phyloP scores from a whole-genome alignment of 257 asterid genomes.

The Gardenia jasminoides region DNA sequence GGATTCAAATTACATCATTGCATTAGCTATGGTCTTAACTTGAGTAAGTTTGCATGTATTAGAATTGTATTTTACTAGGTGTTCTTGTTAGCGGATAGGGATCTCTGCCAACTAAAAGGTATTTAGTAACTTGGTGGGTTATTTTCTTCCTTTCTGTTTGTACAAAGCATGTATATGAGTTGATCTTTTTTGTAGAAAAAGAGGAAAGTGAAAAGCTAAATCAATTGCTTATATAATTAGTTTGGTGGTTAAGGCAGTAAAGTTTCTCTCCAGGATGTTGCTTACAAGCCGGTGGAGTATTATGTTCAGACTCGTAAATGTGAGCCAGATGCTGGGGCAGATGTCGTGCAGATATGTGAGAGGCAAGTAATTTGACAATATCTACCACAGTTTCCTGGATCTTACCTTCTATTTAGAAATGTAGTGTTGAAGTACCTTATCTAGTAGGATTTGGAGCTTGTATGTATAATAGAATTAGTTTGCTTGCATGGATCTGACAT shows the following conservation, averaged over 20 bases:
- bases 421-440: no score
- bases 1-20: neutral
- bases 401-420: neutral
- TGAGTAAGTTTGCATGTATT: neutral
- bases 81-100: no score
- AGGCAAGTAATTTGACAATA: slow-evolving; percentile 49
- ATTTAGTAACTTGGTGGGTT: neutral
- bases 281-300: slow-evolving; percentile 87
- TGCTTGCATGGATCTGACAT: neutral
- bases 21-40: neutral
- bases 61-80: neutral
- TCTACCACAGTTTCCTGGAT: neutral
- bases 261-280: slow-evolving; percentile 62
- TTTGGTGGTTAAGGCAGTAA: neutral
- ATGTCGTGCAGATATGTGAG: slow-evolving; percentile 75
- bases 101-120: neutral
- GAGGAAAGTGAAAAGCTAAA: neutral
- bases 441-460: neutral
- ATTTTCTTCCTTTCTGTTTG: neutral
- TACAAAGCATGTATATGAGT: neutral
- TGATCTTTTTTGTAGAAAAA: neutral
- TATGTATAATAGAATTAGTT: neutral
- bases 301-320: slow-evolving; percentile 88
- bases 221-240: neutral
- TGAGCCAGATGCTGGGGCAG: slow-evolving; percentile 71